Evolutionary conservation across 1,284 basidiomycete genomes (phyloP).

Genomic region (Rhodotorula glutinis): DNA sequence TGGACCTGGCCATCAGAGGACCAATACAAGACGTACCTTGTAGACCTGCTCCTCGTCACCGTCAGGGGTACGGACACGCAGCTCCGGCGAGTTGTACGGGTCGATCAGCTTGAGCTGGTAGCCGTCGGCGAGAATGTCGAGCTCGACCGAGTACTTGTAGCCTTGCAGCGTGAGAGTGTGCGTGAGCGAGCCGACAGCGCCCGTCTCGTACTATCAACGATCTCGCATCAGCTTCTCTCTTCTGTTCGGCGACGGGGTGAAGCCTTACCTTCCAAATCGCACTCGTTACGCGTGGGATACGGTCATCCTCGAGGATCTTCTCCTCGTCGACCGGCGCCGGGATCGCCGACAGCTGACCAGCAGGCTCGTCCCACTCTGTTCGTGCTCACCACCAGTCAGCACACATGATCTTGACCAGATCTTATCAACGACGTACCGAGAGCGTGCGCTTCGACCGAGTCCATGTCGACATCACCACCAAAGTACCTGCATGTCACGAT

Average conservation of each 20-base stretch:
- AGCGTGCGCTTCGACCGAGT: conserved; percentile 60
- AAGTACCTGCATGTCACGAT: conserved; percentile 70
- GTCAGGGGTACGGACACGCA: conserved; percentile 68
- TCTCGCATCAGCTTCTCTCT: too few species aligned
- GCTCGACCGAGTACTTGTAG: conserved; percentile 73
- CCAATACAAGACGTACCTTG: conserved; percentile 50
- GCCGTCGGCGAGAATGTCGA: conserved; percentile 72
- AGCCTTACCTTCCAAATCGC: conserved; percentile 57
- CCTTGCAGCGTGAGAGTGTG: conserved; percentile 87
- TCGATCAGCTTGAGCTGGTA: conserved; percentile 76
- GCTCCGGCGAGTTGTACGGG: conserved; percentile 67
- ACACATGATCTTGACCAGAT: background rate
- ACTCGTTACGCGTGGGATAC: conserved; percentile 53
- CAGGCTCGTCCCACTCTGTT: conserved; percentile 74
- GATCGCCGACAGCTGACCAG: conserved; percentile 79
- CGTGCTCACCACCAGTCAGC: background rate
- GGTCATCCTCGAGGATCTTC: conserved; percentile 66
- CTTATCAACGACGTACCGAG: conserved; percentile 21
- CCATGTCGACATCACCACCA: conserved; percentile 90
- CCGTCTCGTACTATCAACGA: conserved; percentile 65
- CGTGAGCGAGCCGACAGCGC: conserved; percentile 83
- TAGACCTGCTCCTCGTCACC: conserved; percentile 65
- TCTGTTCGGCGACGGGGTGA: too few species aligned
- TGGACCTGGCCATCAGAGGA: too few species aligned
- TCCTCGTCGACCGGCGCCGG: conserved; percentile 65